phyloP scores from a whole-genome alignment of 805 yeast genomes.

The Gaillardinia entomophila region DNA sequence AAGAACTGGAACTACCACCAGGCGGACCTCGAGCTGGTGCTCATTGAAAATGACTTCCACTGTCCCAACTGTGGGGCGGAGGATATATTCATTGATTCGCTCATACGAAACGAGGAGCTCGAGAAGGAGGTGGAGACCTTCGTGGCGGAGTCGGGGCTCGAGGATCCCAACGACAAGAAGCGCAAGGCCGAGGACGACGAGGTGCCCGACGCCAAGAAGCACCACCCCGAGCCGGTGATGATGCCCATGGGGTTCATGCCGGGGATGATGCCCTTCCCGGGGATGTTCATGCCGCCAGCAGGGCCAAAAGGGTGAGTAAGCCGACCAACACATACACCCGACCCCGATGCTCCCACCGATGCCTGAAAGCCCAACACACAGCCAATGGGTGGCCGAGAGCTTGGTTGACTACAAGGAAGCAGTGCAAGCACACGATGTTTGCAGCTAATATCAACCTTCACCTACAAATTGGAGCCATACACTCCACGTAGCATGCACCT shows the following conservation, averaged over 20 bases:
- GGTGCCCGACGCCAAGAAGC: conserved; percentile 21
- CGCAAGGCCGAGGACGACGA: conserved; percentile 14
- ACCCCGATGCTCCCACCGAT: too few relatives aligned
- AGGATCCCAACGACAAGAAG: conserved; percentile 22
- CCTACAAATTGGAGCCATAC: too few relatives aligned
- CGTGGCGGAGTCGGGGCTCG: conserved; percentile 30
- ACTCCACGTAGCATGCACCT: too few relatives aligned
- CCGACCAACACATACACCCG: too few relatives aligned
- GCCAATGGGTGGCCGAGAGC: too few relatives aligned
- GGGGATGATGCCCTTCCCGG: conserved; percentile 9
- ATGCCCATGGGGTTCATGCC: conserved; percentile 13
- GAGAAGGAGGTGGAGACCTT: conserved; percentile 50
- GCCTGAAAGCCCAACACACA: too few relatives aligned
- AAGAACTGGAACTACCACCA: conserved; percentile 35
- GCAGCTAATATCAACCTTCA: too few relatives aligned
- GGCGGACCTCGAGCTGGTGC: conserved; percentile 32
- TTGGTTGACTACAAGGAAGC: too few relatives aligned
- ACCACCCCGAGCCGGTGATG: conserved; percentile 2
- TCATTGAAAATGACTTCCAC: conserved; percentile 78
- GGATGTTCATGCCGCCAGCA: conserved; percentile 12
- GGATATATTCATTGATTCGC: conserved; percentile 71
- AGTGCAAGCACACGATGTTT: too few relatives aligned
- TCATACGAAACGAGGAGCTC: conserved; percentile 57
- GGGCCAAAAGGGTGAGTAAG: too few relatives aligned
- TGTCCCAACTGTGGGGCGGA: conserved; percentile 82